Evolutionary conservation across 768 basidiomycete species (phyloP).

Genomic region (Serendipita sp.): DNA sequence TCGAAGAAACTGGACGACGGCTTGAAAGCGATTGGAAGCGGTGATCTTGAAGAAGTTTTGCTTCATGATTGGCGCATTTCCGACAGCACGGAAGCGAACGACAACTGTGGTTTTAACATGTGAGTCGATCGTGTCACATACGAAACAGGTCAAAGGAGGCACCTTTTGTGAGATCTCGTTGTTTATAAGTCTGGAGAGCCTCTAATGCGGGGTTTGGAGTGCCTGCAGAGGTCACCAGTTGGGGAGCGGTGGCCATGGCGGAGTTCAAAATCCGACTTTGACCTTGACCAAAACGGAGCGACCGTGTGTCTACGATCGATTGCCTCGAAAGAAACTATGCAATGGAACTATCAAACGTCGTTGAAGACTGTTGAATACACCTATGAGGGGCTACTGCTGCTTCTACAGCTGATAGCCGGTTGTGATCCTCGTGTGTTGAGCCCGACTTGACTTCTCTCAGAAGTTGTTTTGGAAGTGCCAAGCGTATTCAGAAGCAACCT

Average conservation of each 20-base stretch:
- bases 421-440: too few species aligned
- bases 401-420: too few species aligned
- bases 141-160: background rate
- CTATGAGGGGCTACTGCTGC: too few species aligned
- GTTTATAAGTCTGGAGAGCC: conserved; percentile 74
- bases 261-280: background rate
- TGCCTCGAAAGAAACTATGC: too few species aligned
- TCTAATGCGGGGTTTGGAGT: conserved; percentile 27
- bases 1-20: conserved; percentile 83
- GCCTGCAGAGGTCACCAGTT: conserved; percentile 1
- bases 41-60: conserved; percentile 98
- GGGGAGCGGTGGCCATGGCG: background rate
- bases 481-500: too few species aligned
- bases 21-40: conserved; percentile 83
- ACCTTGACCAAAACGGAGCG: too few species aligned
- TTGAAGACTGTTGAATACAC: too few species aligned
- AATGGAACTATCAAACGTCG: too few species aligned
- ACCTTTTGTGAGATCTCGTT: conserved; percentile 74
- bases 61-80: conserved; percentile 97
- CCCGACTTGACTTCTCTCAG: too few species aligned
- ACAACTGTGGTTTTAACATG: conserved; percentile 40
- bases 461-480: too few species aligned
- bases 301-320: too few species aligned
- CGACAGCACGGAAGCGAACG: conserved; percentile 93
- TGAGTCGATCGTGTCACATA: background rate